These are phyloP conservation scores for Porpolomopsis calyptriformis DNA, from an alignment of 768 basidiomycete genomes.

Conservation along the genomic window DNA sequence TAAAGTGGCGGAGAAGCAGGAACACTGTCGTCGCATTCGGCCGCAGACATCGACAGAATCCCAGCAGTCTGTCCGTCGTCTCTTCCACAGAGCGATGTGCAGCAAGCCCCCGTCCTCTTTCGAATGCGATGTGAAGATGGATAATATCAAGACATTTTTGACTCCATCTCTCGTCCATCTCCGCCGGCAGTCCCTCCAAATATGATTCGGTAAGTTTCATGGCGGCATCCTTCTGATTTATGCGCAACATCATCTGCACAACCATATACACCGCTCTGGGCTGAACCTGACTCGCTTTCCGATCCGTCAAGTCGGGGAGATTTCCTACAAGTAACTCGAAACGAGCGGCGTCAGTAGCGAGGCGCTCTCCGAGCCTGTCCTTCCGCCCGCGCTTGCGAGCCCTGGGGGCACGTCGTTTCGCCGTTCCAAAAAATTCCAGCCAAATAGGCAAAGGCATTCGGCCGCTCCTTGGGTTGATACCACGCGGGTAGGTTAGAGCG, in stretches of 20 bases:
- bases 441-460: conserved; percentile 40
- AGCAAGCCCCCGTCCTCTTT: conserved; percentile 27
- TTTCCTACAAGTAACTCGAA: conserved; percentile 33
- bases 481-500: too few relatives aligned
- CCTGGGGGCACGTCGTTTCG: conserved; percentile 26
- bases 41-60: conserved; percentile 35
- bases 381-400: conserved; percentile 9
- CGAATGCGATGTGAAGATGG: conserved; percentile 36
- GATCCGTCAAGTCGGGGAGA: conserved; percentile 26
- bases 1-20: conserved; percentile 45
- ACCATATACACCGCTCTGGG: conserved; percentile 36
- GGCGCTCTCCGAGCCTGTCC: conserved; percentile 7
- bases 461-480: conserved; percentile 3
- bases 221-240: conserved; percentile 30
- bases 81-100: conserved; percentile 35
- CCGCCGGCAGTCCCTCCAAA: conserved; percentile 36
- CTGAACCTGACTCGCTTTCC: conserved; percentile 24
- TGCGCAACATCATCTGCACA: conserved; percentile 36
- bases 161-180: conserved; percentile 25
- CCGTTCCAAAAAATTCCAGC: conserved; percentile 48
- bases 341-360: conserved; percentile 15
- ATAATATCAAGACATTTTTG: conserved; percentile 41
- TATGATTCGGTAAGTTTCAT: conserved; percentile 37
- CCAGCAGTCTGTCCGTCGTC: conserved; percentile 35
- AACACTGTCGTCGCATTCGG: conserved; percentile 53